Evolutionary conservation across 108 stramenopile species (phyloP).

Genomic region (Nannochloropsis oceanica): DNA sequence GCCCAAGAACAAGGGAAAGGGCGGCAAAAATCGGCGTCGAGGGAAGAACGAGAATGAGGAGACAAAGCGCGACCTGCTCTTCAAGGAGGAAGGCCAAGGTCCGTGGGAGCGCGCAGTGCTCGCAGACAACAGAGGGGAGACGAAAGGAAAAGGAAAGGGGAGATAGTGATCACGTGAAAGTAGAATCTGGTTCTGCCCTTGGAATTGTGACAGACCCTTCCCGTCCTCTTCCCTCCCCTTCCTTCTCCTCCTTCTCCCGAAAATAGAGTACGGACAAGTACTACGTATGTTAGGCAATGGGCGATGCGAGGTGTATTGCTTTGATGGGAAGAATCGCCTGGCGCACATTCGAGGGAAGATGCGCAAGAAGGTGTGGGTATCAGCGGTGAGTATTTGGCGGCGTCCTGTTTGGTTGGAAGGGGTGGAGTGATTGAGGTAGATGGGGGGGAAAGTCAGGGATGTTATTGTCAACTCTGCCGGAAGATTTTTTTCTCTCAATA

Average conservation of each 20-base stretch:
- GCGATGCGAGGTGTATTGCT: constrained; percentile 93
- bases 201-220: not conserved
- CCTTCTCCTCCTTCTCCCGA: not conserved
- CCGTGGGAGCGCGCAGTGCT: not conserved
- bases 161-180: not conserved
- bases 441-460: not conserved
- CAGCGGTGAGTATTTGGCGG: constrained; percentile 40
- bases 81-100: constrained; percentile 83
- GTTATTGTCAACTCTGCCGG: not conserved
- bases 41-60: constrained; percentile 99
- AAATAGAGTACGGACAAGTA: constrained; percentile 53
- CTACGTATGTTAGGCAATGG: constrained; percentile 97
- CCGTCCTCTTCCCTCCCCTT: not conserved
- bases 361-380: constrained; percentile 95
- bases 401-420: too few species aligned
- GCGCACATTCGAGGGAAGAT: constrained; percentile 99
- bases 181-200: not conserved
- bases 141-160: not conserved
- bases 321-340: constrained; percentile 90
- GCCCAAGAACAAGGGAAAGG: constrained; percentile 73
- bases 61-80: constrained; percentile 94
- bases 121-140: not conserved
- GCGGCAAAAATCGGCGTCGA: constrained; percentile 94
- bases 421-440: not conserved
- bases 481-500: not conserved